phyloP scores from a whole-genome alignment of 2,329 filamentous ascomycete genomes.

The Sporothrix pseudoabietina region DNA sequence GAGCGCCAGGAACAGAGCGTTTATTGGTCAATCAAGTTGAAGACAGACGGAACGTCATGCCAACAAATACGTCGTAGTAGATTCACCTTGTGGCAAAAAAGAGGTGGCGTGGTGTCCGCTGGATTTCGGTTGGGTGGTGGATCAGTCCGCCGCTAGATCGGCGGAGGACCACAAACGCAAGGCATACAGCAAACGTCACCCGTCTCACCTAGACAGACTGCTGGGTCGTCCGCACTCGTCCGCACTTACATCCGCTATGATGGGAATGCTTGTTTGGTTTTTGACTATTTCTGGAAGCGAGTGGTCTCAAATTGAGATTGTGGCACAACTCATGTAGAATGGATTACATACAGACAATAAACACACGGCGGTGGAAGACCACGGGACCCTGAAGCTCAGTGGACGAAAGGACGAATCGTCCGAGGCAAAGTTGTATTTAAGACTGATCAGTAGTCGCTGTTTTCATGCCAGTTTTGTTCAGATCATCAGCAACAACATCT shows the following conservation, averaged over 20 bases:
- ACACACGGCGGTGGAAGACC: background rate
- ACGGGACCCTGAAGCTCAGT: background rate
- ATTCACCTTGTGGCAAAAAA: background rate
- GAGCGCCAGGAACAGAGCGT: background rate
- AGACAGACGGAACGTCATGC: background rate
- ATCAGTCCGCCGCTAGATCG: slow-evolving; percentile 2
- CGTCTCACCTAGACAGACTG: background rate
- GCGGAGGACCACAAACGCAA: background rate
- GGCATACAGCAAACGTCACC: background rate
- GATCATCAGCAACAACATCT: background rate
- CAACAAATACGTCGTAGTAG: background rate
- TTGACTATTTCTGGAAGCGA: no score
- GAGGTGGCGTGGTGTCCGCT: background rate
- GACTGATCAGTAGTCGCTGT: background rate
- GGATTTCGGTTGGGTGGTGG: background rate
- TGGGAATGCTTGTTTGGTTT: background rate
- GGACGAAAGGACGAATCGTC: slow-evolving; percentile 5
- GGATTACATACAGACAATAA: background rate
- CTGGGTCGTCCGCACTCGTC: slow-evolving; percentile 9
- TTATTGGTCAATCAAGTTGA: background rate
- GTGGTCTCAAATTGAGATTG: no score
- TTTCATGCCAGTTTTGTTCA: no score
- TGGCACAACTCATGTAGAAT: background rate
- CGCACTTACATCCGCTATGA: background rate
- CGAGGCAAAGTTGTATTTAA: background rate